Evolutionary conservation across 345 rosid genomes (phyloP).

Genomic region (Rhodamnia rubescens): DNA sequence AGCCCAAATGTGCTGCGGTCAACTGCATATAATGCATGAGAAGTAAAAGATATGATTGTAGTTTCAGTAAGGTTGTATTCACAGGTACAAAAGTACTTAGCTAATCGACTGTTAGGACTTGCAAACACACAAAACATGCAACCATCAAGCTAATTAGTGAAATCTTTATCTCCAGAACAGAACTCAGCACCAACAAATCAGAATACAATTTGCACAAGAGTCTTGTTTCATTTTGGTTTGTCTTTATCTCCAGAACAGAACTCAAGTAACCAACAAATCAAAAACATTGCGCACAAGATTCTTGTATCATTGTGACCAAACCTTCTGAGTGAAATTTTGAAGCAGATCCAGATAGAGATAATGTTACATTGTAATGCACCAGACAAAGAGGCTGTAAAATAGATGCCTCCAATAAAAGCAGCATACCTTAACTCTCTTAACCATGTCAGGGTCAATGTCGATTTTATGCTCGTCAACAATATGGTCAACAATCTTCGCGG

Average conservation of each 20-base stretch:
- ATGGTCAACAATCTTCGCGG: slow-evolving; percentile 60
- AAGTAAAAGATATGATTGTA: background rate
- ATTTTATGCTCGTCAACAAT: slow-evolving; percentile 76
- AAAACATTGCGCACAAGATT: background rate
- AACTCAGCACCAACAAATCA: background rate
- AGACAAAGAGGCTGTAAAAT: background rate
- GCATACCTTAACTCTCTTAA: slow-evolving; percentile 68
- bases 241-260: background rate
- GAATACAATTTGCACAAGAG: background rate
- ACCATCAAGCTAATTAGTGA: background rate
- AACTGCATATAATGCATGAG: background rate
- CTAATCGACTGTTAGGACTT: background rate
- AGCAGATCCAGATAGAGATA: background rate
- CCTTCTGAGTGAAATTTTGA: background rate
- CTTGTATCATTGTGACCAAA: background rate
- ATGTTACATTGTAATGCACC: background rate
- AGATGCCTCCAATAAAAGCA: background rate
- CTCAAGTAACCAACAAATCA: background rate
- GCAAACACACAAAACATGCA: background rate
- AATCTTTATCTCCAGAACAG: background rate
- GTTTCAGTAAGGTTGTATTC: background rate
- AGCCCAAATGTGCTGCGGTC: background rate
- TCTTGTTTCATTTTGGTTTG: background rate
- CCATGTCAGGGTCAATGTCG: slow-evolving; percentile 69
- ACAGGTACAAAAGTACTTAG: background rate